These are phyloP conservation scores for Jatropha multifida DNA, from an alignment of 441 rosid species.

Conservation along the genomic window DNA sequence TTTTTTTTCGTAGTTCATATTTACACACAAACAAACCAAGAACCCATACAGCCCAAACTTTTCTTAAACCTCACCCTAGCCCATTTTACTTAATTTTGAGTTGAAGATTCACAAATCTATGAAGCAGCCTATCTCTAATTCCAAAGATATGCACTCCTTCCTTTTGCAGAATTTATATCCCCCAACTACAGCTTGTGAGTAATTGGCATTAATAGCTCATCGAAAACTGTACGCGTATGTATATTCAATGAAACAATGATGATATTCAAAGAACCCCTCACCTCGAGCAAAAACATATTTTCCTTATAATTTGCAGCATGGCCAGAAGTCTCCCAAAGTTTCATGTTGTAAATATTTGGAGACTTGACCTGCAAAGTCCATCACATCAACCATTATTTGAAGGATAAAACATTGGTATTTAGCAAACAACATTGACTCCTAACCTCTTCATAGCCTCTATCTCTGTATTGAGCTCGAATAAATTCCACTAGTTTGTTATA, in stretches of 20 bases:
- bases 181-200: constrained; percentile 6
- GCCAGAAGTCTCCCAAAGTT: constrained; percentile 98
- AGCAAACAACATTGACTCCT: constrained; percentile 17
- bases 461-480: constrained; percentile 69
- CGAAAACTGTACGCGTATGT: neutral
- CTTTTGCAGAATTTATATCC: neutral
- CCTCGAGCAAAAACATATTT: constrained; percentile 95
- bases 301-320: constrained; percentile 98
- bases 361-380: constrained; percentile 66
- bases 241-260: neutral
- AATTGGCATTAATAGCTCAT: neutral
- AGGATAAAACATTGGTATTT: constrained; percentile 13
- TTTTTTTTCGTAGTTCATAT: neutral
- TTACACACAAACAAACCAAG: neutral
- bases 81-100: neutral
- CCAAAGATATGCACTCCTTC: neutral
- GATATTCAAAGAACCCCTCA: constrained; percentile 29
- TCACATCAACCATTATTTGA: constrained; percentile 18
- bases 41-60: neutral
- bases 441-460: constrained; percentile 96
- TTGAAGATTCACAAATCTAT: neutral
- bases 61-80: neutral
- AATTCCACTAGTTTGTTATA: constrained; percentile 85
- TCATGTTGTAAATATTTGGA: constrained; percentile 94
- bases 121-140: neutral